Evolutionary conservation across 257 asterid species (phyloP).

Genomic region (Nicotiana tabacum): DNA sequence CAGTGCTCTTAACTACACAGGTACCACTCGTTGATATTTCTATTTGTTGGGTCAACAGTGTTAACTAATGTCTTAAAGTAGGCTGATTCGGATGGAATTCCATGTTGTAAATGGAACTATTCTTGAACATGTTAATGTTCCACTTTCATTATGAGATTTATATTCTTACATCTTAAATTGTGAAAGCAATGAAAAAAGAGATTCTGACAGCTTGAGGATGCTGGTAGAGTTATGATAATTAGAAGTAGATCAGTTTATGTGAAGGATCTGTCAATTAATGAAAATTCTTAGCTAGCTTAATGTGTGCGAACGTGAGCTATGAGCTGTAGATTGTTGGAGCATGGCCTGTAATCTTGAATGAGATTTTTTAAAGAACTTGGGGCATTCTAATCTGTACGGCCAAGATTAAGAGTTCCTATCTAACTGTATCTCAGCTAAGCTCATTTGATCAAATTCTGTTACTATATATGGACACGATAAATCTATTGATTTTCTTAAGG

Average conservation of each 20-base stretch:
- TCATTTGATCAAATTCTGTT: background rate
- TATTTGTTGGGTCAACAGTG: background rate
- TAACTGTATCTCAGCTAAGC: background rate
- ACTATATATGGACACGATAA: background rate
- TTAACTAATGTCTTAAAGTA: background rate
- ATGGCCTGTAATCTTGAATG: background rate
- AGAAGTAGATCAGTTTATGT: too few species aligned
- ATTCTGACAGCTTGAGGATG: background rate
- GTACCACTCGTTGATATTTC: constrained; percentile 22
- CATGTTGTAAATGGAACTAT: background rate
- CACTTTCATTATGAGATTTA: background rate
- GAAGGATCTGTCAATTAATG: background rate
- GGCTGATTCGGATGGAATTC: too few species aligned
- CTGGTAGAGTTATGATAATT: background rate
- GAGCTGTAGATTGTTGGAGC: background rate
- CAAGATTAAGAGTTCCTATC: background rate
- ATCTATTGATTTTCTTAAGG: background rate
- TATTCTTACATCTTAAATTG: background rate
- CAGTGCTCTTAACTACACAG: constrained; percentile 86
- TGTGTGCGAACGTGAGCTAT: background rate
- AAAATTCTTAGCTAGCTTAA: background rate
- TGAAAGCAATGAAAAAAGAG: background rate
- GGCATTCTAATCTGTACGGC: background rate
- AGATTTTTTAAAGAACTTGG: background rate
- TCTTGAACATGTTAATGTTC: background rate